A percentile compares a stretch with the other conserved stretches of the same genome.
phyloP scores from a whole-genome alignment of 371 early-diverging fungal genomes.

The Haplosporangium sp. region DNA sequence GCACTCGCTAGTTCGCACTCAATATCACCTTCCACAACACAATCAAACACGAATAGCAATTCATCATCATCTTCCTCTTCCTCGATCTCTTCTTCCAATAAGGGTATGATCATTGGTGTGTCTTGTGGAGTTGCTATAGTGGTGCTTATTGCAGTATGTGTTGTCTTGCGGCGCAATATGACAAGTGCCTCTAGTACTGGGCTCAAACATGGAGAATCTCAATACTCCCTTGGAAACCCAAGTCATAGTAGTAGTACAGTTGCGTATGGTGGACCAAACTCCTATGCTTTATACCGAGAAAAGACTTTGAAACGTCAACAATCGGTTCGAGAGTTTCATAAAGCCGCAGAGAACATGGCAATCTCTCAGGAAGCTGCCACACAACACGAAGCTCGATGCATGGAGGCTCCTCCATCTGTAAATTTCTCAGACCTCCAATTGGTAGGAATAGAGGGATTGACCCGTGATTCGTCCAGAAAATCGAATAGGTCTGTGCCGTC shows the following conservation, averaged over 20 bases:
- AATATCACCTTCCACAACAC: background rate
- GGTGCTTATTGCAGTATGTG: constrained; percentile 1
- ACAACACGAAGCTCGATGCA: background rate
- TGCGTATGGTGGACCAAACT: constrained; percentile 1
- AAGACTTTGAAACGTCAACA: constrained; percentile 2
- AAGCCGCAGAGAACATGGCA: background rate
- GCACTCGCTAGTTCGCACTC: background rate
- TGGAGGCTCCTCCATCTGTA: background rate
- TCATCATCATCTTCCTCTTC: background rate
- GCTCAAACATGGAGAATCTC: background rate
- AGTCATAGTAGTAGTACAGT: background rate
- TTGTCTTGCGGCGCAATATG: constrained; percentile 10
- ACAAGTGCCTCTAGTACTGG: background rate
- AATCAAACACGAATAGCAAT: background rate
- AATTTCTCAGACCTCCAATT: background rate
- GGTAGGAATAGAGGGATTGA: background rate
- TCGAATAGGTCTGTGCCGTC: background rate
- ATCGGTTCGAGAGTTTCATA: constrained; percentile 6
- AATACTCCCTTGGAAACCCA: background rate
- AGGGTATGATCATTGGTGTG: constrained; percentile 12
- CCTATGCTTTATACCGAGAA: constrained; percentile 6
- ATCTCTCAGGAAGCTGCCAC: background rate
- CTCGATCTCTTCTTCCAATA: constrained; percentile 7
- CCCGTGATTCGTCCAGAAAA: constrained; percentile 7
- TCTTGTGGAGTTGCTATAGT: constrained; percentile 1